Conservation (phyloP, 2,329 filamentous ascomycete genomes). For the Lecanicillium sp. region DNA sequence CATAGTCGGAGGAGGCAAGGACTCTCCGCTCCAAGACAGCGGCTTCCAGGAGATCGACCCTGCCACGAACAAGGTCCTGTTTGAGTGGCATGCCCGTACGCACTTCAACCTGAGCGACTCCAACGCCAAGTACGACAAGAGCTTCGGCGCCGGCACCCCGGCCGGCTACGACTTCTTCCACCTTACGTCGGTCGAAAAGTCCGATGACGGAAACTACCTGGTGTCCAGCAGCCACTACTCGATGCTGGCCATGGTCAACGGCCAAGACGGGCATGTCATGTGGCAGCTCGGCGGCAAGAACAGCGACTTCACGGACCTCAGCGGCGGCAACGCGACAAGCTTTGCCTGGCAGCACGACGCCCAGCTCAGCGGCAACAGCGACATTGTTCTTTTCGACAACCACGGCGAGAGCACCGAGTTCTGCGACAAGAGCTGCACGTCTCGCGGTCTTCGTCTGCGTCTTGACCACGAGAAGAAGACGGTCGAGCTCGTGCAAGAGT, state of each 20-base stretch:
- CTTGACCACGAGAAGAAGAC: constrained; percentile 26
- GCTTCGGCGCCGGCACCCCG: constrained; percentile 25
- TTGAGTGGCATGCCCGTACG: constrained; percentile 31
- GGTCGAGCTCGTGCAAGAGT: constrained; percentile 24
- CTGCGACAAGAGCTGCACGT: constrained; percentile 24
- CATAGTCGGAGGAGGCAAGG: constrained; percentile 25
- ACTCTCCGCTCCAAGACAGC: constrained; percentile 28
- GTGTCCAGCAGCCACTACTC: constrained; percentile 29
- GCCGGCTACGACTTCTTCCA: constrained; percentile 33
- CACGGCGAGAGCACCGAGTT: constrained; percentile 26
- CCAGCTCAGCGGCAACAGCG: constrained; percentile 25
- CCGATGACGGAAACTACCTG: constrained; percentile 30
- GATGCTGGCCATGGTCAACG: constrained; percentile 25
- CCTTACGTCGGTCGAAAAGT: constrained; percentile 32
- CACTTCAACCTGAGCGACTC: constrained; percentile 24
- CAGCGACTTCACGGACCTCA: constrained; percentile 32
- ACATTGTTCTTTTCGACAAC: constrained; percentile 35
- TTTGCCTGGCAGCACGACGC: constrained; percentile 36
- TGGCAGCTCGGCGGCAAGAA: constrained; percentile 32
- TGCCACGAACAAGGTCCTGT: constrained; percentile 30
- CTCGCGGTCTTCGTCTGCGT: constrained; percentile 25
- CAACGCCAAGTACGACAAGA: constrained; percentile 22
- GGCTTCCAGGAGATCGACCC: constrained; percentile 35
- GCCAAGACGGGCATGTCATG: constrained; percentile 24
- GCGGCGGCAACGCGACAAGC: constrained; percentile 27